These are phyloP conservation scores for Chaetomiaceae sp. DNA, from an alignment of 2,329 filamentous ascomycete species.

Conservation along the genomic window DNA sequence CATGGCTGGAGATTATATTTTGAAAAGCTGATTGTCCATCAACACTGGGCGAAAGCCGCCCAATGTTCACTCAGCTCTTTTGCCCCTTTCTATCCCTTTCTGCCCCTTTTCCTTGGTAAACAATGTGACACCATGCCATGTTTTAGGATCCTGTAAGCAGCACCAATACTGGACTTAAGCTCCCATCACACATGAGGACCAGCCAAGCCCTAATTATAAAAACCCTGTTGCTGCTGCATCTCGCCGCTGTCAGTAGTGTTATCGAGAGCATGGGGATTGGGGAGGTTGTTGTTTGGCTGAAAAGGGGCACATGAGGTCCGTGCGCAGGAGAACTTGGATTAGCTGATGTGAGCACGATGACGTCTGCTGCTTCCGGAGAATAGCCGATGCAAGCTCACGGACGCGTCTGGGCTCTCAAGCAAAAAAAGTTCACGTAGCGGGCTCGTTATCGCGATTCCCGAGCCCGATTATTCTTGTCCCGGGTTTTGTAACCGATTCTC, in stretches of 20 bases:
- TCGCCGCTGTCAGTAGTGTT: too few relatives aligned
- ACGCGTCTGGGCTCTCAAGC: constrained; percentile 9
- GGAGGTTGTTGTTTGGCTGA: not conserved
- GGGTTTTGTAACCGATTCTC: constrained; percentile 5
- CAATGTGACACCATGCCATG: not conserved
- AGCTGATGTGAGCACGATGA: constrained; percentile 3
- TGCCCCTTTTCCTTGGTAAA: not conserved
- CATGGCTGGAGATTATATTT: too few relatives aligned
- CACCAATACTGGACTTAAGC: too few relatives aligned
- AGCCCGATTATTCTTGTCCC: not conserved
- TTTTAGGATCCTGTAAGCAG: not conserved
- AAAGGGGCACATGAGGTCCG: not conserved
- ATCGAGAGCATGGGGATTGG: too few relatives aligned
- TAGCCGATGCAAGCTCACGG: constrained; percentile 14
- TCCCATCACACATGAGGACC: too few relatives aligned
- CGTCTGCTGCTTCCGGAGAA: constrained; percentile 10
- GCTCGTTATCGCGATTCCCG: constrained; percentile 18
- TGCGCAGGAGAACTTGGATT: not conserved
- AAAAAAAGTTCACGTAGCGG: constrained; percentile 13
- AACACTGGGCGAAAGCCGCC: too few relatives aligned
- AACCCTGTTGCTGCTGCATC: too few relatives aligned
- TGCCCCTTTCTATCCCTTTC: not conserved
- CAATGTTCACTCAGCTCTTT: too few relatives aligned
- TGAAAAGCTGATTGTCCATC: too few relatives aligned
- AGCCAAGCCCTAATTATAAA: too few relatives aligned